Evolutionary conservation across 768 basidiomycete species (phyloP), one percentile per base, ranked within the genome.

Genomic region (Lactarius akahatsu): DNA sequence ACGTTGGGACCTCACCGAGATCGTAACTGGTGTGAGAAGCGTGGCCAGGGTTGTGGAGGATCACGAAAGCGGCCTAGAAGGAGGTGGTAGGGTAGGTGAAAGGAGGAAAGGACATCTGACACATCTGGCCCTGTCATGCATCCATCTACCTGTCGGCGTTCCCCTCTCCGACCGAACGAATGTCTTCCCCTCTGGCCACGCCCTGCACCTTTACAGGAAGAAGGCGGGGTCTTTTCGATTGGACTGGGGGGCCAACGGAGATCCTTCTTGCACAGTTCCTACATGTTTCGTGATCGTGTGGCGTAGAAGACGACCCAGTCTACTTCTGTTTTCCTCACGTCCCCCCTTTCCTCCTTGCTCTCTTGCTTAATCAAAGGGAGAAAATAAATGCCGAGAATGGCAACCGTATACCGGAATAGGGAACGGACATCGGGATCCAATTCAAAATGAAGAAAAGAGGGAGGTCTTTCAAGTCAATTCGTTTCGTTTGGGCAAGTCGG

Each of bases 251-350:
- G 38, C 18, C 38, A 50, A 50, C 61, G 65, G 50, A 62, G 65
- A 66, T 66, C 65, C 16, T 52, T 52, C 10, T 15, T 28, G 59
- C 47, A 50, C 47, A 59, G 32, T 52, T 41, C 40, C 38, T 13
- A 52, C 40, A 28, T 50, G 64, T 59, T 65, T 65, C 56, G 55
- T 66, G 65, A 66, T 66, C 65, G 65, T 62, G 65, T 54, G 65
- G 65, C 61, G 61, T 52, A 62, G 65, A 66, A 66, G 65, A 66
- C 15, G 23, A 50, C 30, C 18, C 2, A 13, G 50, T 56, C 34
- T 18, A 45, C 34, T 26, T 28, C 60, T 66, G 45, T 57, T 45
- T 57, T 30, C 55, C n/a, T 45, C 50, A 59, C 63, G 6, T 32
- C 32, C 55, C 55, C 32, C 55, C 32, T 32, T 30, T 34, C 32